Evolutionary conservation across 345 rosid species (phyloP).

Genomic region (Bretschneidera sinensis): DNA sequence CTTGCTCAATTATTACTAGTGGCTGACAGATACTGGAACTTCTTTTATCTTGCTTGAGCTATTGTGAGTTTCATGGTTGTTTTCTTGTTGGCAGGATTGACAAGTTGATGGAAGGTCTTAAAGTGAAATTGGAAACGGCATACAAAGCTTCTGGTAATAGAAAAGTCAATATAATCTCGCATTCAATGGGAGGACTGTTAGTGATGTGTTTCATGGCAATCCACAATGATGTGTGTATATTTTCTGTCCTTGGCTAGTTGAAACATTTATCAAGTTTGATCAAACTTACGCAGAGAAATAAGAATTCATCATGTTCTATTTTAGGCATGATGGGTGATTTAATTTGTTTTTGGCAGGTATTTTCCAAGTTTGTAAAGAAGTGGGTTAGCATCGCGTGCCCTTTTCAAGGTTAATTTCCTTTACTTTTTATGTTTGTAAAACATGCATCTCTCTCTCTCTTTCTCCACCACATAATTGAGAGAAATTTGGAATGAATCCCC

Average conservation of each 20-base stretch:
- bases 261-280: conserved; percentile 8
- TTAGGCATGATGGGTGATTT: conserved; percentile 5
- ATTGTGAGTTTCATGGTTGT: too few species aligned
- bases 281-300: conserved; percentile 1
- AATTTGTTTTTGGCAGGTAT: conserved; percentile 44
- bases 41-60: conserved; percentile 8
- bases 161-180: conserved; percentile 74
- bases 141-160: conserved; percentile 62
- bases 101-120: conserved; percentile 57
- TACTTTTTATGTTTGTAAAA: too few species aligned
- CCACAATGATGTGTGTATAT: conserved; percentile 50
- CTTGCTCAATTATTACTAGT: too few species aligned
- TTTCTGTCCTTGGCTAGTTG: conserved; percentile 12
- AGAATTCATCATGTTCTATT: conserved; percentile 6
- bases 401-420: conserved; percentile 66
- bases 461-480: too few species aligned
- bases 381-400: conserved; percentile 91
- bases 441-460: too few species aligned
- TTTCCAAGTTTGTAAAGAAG: conserved; percentile 69
- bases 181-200: conserved; percentile 88
- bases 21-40: not conserved
- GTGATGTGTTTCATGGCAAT: conserved; percentile 71
- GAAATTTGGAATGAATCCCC: too few species aligned
- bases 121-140: conserved; percentile 64
- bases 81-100: conserved; percentile 43